These are phyloP conservation scores for Termitomyces sp. DNA, from an alignment of 768 basidiomycete species.

Conservation along the genomic window DNA sequence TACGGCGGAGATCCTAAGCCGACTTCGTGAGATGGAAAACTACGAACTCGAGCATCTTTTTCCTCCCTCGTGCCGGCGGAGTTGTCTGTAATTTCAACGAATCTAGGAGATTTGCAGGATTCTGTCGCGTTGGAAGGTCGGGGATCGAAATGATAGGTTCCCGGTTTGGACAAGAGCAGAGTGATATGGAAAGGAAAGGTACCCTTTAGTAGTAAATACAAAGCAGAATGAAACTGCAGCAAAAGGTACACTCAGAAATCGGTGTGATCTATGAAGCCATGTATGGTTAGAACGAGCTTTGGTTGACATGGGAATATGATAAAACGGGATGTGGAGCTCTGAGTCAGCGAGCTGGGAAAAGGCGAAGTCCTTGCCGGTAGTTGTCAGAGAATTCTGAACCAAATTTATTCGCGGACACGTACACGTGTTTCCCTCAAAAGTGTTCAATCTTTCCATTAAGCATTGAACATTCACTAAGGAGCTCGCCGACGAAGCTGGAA, in stretches of 20 bases:
- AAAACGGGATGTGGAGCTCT: neutral
- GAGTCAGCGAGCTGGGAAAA: too few species aligned
- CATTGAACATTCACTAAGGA: too few species aligned
- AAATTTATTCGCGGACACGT: neutral
- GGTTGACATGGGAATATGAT: neutral
- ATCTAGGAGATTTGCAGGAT: neutral
- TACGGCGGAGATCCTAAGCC: neutral
- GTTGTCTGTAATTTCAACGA: neutral
- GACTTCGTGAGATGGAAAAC: neutral
- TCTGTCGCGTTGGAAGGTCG: neutral
- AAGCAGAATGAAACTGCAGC: neutral
- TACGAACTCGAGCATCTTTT: neutral
- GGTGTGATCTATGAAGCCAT: neutral
- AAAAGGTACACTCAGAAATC: neutral
- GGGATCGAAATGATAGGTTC: neutral
- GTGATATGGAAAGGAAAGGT: neutral
- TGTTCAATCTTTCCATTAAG: too few species aligned
- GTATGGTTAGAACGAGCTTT: neutral
- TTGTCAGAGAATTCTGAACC: neutral
- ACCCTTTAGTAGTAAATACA: neutral
- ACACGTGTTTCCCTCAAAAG: too few species aligned
- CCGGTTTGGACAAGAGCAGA: neutral
- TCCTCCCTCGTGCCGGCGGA: too few species aligned
- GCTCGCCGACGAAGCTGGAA: too few species aligned
- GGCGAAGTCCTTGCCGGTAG: neutral